phyloP scores from a whole-genome alignment of 1,284 basidiomycete genomes.

The Dichomitus squalens region DNA sequence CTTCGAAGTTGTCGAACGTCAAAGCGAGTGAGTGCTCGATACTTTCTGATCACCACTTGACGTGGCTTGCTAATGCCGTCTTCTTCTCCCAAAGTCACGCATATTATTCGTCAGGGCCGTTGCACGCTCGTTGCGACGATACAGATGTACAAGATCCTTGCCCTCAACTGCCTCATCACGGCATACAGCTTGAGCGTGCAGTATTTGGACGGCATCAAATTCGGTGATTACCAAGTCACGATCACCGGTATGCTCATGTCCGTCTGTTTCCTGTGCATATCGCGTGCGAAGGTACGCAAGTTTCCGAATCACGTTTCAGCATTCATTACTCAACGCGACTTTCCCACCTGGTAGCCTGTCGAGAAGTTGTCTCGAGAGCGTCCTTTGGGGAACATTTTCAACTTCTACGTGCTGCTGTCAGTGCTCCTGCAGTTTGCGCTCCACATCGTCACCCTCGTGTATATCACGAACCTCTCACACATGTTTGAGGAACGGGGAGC shows the following conservation, averaged over 20 bases:
- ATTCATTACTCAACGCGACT: not conserved
- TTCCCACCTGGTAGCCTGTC: conserved; percentile 63
- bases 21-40: conserved; percentile 79
- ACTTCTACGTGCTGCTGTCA: conserved; percentile 89
- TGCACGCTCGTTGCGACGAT: conserved; percentile 96
- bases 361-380: conserved; percentile 91
- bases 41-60: not conserved
- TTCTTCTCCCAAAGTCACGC: conserved; percentile 67
- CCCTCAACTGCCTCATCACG: conserved; percentile 94
- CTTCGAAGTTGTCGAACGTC: conserved; percentile 93
- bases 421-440: conserved; percentile 91
- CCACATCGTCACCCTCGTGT: conserved; percentile 86
- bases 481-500: conserved; percentile 76
- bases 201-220: conserved; percentile 97
- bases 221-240: conserved; percentile 94
- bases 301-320: not conserved
- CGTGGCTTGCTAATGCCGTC: conserved; percentile 11
- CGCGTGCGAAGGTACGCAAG: conserved; percentile 84
- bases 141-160: conserved; percentile 99
- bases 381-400: conserved; percentile 93
- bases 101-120: conserved; percentile 95
- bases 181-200: conserved; percentile 95
- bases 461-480: conserved; percentile 87
- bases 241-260: conserved; percentile 96
- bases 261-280: conserved; percentile 96